Evolutionary conservation across 164 flowering plant species (phyloP).

Genomic region (Euptelea pleiosperma): DNA sequence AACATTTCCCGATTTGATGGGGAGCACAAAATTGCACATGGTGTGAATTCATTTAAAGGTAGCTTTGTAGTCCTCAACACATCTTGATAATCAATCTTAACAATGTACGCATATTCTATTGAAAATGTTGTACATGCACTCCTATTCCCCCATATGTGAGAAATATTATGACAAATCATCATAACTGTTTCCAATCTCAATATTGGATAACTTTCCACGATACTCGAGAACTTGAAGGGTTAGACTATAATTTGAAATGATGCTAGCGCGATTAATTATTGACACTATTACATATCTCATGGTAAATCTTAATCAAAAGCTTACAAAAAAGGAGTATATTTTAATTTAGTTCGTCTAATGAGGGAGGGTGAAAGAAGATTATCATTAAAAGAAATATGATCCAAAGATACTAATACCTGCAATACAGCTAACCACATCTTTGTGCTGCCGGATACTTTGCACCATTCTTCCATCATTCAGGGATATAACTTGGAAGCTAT

Average conservation of each 20-base stretch:
- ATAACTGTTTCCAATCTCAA: not conserved
- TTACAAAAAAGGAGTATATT: no score
- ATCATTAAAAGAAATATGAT: not conserved
- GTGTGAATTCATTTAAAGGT: not conserved
- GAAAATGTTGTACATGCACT: not conserved
- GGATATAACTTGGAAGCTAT: conserved; percentile 88
- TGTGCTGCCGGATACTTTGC: conserved; percentile 91
- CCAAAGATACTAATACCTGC: conserved; percentile 59
- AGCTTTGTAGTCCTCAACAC: no score
- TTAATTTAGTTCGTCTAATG: no score
- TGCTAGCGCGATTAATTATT: no score
- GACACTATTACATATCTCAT: no score
- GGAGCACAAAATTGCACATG: not conserved
- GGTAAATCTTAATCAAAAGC: no score
- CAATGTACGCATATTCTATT: not conserved
- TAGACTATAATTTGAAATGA: no score
- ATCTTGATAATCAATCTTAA: not conserved
- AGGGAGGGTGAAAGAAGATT: not conserved
- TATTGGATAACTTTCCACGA: no score
- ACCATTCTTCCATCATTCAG: conserved; percentile 83
- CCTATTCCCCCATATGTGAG: no score
- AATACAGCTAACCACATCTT: conserved; percentile 91
- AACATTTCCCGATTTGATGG: not conserved
- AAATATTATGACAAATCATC: no score
- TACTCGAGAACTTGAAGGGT: no score